Evolutionary conservation across 352 stramenopile species (phyloP), one percentile per base, ranked within the genome.

Genomic region (Aphanomyces invadans): DNA sequence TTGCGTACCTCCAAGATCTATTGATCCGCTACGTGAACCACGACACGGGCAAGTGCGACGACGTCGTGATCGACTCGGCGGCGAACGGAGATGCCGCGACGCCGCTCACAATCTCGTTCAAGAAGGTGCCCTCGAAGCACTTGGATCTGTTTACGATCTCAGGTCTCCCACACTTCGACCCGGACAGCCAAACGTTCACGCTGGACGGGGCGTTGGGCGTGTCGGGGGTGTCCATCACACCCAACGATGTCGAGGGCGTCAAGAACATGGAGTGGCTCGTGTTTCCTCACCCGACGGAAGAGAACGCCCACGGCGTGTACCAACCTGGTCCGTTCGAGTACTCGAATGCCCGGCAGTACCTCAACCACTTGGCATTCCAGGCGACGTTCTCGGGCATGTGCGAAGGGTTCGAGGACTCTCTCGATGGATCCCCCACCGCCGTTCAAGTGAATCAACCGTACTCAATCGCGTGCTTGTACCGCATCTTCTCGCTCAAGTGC

Each of bases 401-500:
- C 49, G 23, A 57, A 29, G 49, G 49, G 21, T 29, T 39, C 25
- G 49, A 42, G 15, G 36, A 42, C 36, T 57, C 19, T 57, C 49
- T 29, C n/a, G 26, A 54, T n/a, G 46, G 44, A 4, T n/a, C n/a
- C n/a, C n/a, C n/a, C n/a, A n/a, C n/a, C n/a, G n/a, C n/a, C n/a
- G n/a, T n/a, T n/a, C n/a, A n/a, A n/a, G n/a, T n/a, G 17, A 28
- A 57, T 26, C 21, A 32, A 32, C 21, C 26, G 19, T 67, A 67
- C 49, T 67, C 60, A 29, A 67, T 67, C 25, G 39, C 39, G 11
- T 67, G 60, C 25, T 28, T 67, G 1, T 67, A 67, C 45, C 60
- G 60, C 10, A 48, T 67, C n/a, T 48, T 67, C 19, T 55, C 33
- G 33, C 49, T 67, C 45, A 67, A 67, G 49, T 67, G 60, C 36